Evolutionary conservation across 139 green algal species (phyloP), one percentile per base, ranked within the genome.

Genomic region (Picocystis salinarum): DNA sequence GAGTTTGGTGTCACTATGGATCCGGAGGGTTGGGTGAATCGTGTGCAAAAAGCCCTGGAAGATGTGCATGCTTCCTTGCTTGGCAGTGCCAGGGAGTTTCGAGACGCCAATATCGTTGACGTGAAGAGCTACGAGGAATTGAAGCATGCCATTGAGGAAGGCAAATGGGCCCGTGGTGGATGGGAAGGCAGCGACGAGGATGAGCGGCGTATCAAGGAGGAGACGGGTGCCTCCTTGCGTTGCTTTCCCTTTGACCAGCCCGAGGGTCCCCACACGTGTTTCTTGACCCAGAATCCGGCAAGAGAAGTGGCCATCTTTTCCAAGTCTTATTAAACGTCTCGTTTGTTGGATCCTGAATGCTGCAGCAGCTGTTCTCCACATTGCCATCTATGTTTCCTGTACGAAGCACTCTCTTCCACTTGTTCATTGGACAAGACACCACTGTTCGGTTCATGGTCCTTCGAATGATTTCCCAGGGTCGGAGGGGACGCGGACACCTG

Each of bases 181-280:
- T 97, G 87, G 87, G 37, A 17, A 40, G 58, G 67, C 37, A 73
- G 55, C 30, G 79, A 94, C 42, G 83, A 70, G 7, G 67, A 93
- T 18, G 84, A 92, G 71, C 54, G 51, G 55, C 49, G 45, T 28
- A 61, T 98, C 9, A 96, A 98, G 71, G 82, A 97, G 52, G 83
- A 96, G 48, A 95, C 79, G 23, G 34, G 33, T 1, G 79, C 81
- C 11, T 91, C 84, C 10, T 58, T 98, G 46, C 69, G 88, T 24
- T 98, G 88, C 68, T 92, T 93, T 57, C 88, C 88, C 13, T 95
- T 98, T 51, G 78, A 91, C 13, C 79, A 93, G 55, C 76, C 74
- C 15, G 45, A 28, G 10, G 69, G 71, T 4, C 50, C 56, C 4
- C 51, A 73, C 50, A 62, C 24, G 1, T 98, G 89, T 64, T 68